Percentiles rank a stretch among this genome's conserved stretches.
phyloP scores from a whole-genome alignment of 108 stramenopile species.

The Cyclotella kingstonii region DNA sequence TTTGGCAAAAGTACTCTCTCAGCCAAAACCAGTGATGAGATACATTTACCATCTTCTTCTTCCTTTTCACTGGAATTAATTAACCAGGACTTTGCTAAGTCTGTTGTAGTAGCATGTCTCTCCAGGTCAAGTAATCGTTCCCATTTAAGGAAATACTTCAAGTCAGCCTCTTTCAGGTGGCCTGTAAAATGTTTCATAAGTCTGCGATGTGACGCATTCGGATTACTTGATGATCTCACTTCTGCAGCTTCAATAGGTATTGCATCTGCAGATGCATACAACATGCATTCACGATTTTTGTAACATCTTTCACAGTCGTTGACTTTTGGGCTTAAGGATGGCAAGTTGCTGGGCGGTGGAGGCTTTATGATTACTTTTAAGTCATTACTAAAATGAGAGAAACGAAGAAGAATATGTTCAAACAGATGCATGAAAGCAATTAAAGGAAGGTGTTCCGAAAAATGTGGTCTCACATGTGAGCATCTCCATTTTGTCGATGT shows the following conservation, averaged over 20 bases:
- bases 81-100: constrained; percentile 63
- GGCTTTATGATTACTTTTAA: constrained; percentile 24
- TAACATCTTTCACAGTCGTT: constrained; percentile 74
- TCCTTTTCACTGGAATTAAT: constrained; percentile 54
- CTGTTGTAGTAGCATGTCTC: constrained; percentile 42
- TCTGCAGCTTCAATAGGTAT: neutral
- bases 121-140: constrained; percentile 88
- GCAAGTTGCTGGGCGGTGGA: constrained; percentile 54
- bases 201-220: constrained; percentile 36
- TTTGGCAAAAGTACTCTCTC: constrained; percentile 14
- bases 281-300: constrained; percentile 78
- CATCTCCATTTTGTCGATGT: too few species aligned
- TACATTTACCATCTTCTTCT: constrained; percentile 56
- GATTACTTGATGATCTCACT: neutral
- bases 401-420: constrained; percentile 5
- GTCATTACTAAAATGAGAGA: neutral
- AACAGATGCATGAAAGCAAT: neutral
- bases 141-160: constrained; percentile 82
- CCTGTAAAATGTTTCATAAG: constrained; percentile 67
- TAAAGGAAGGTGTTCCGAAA: too few species aligned
- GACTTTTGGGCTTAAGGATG: constrained; percentile 46
- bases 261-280: constrained; percentile 66
- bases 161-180: constrained; percentile 57
- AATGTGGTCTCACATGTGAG: too few species aligned
- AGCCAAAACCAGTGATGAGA: constrained; percentile 62